These are phyloP conservation scores for Yarrowia sp. DNA, from an alignment of 805 yeast genomes.

Conservation along the genomic window DNA sequence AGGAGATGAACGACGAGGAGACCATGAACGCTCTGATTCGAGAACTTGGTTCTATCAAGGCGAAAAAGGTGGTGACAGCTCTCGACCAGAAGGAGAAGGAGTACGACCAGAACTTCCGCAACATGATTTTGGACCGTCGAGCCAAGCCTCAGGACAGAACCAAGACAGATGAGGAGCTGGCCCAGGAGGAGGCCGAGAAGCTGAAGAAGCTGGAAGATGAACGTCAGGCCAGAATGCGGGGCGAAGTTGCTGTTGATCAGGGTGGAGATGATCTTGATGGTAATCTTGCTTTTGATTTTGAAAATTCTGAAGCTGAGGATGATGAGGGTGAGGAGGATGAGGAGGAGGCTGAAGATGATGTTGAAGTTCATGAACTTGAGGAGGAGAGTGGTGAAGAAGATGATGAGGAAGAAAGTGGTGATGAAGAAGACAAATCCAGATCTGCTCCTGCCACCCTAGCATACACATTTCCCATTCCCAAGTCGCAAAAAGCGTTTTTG, in stretches of 20 bases:
- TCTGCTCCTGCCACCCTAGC: slow-evolving; percentile 30
- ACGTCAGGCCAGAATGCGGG: slow-evolving; percentile 41
- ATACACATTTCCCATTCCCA: slow-evolving; percentile 47
- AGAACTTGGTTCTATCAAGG: slow-evolving; percentile 32
- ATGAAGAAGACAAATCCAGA: neutral
- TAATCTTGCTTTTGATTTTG: slow-evolving; percentile 25
- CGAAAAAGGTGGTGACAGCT: slow-evolving; percentile 3
- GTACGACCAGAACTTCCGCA: slow-evolving; percentile 40
- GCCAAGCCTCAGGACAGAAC: slow-evolving; percentile 45
- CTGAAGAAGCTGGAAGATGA: slow-evolving; percentile 37
- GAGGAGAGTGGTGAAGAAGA: slow-evolving; percentile 40
- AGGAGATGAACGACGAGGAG: slow-evolving; percentile 38
- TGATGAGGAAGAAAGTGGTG: neutral
- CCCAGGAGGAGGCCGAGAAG: slow-evolving; percentile 37
- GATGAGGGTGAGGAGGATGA: slow-evolving; percentile 32
- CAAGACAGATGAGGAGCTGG: slow-evolving; percentile 44
- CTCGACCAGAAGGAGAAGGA: slow-evolving; percentile 31
- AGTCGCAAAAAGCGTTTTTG: slow-evolving; percentile 61
- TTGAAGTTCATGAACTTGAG: neutral
- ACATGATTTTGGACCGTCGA: slow-evolving; percentile 42
- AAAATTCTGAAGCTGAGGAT: slow-evolving; percentile 22
- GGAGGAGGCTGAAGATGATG: slow-evolving; percentile 30
- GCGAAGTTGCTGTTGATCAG: slow-evolving; percentile 31
- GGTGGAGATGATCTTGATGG: slow-evolving; percentile 38
- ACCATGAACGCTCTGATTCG: slow-evolving; percentile 37